Evolutionary conservation across 2,329 filamentous ascomycete genomes (phyloP).

Genomic region (Aureobasidium sp.): DNA sequence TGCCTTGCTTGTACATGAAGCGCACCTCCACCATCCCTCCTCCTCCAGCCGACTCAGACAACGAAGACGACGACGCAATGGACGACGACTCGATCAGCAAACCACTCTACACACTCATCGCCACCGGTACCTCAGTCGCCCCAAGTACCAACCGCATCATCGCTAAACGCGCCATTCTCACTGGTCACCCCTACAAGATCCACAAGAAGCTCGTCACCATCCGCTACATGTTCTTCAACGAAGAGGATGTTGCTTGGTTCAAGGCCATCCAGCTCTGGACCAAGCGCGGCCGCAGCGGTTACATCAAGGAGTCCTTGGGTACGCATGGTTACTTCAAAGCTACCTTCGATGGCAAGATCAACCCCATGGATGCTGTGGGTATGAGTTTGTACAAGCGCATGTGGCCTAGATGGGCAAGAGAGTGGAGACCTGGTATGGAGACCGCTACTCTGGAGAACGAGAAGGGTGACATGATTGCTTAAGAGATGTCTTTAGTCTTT

Average conservation of each 20-base stretch:
- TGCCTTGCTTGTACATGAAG: conserved; percentile 85
- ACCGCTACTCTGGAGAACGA: conserved; percentile 6
- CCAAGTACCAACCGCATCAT: conserved; percentile 70
- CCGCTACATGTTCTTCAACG: conserved; percentile 99
- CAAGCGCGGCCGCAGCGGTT: conserved; percentile 76
- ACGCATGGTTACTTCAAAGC: conserved; percentile 99
- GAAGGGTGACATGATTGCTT: conserved; percentile 12
- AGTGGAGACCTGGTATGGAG: conserved; percentile 30
- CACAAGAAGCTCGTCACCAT: conserved; percentile 96
- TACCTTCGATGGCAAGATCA: conserved; percentile 91
- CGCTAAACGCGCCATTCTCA: conserved; percentile 88
- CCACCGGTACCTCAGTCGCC: conserved; percentile 77
- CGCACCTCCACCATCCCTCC: conserved; percentile 41
- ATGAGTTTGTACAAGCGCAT: conserved; percentile 59
- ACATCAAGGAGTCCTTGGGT: conserved; percentile 86
- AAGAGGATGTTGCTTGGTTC: conserved; percentile 94
- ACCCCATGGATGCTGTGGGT: conserved; percentile 88
- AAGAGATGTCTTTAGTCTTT: background rate
- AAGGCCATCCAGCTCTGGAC: conserved; percentile 95
- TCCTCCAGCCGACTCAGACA: conserved; percentile 38
- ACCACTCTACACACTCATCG: conserved; percentile 55
- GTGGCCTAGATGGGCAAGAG: conserved; percentile 58
- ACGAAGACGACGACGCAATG: conserved; percentile 33
- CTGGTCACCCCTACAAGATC: conserved; percentile 96
- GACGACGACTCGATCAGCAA: background rate